A percentile compares a stretch with the other conserved stretches of the same genome.
Conservation (phyloP, 495 filamentous ascomycete genomes). For the Astrocystis sublimbata region DNA sequence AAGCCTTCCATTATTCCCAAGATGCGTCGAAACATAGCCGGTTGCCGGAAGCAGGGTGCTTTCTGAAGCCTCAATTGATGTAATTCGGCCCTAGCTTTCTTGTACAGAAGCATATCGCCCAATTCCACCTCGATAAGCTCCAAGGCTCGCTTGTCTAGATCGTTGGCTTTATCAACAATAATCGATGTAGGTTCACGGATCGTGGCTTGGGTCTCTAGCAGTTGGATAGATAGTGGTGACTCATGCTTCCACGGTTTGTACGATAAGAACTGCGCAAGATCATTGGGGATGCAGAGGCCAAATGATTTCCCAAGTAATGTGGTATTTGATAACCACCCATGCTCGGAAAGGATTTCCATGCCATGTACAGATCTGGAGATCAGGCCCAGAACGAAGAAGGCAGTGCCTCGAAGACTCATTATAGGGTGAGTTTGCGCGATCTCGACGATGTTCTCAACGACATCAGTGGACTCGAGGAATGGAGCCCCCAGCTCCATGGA, state of each 20-base stretch:
- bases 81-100: constrained; percentile 73
- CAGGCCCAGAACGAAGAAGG: constrained; percentile 91
- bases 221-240: constrained; percentile 41
- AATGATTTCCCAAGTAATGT: constrained; percentile 79
- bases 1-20: constrained; percentile 86
- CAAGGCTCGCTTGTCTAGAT: constrained; percentile 69
- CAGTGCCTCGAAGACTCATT: constrained; percentile 89
- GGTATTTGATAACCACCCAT: constrained; percentile 90
- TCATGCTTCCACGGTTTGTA: constrained; percentile 49
- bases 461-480: constrained; percentile 84
- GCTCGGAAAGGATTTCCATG: constrained; percentile 79
- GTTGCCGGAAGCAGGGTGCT: constrained; percentile 70
- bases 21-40: constrained; percentile 76
- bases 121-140: constrained; percentile 74
- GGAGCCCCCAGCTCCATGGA: constrained; percentile 96
- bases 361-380: constrained; percentile 92
- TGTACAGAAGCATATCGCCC: constrained; percentile 84
- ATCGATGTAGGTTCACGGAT: constrained; percentile 37
- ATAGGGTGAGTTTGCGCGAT: constrained; percentile 88
- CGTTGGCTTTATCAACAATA: constrained; percentile 37
- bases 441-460: constrained; percentile 77
- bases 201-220: constrained; percentile 46
- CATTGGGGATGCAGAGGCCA: constrained; percentile 79
- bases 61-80: constrained; percentile 54
- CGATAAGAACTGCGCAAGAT: constrained; percentile 76